These are phyloP conservation scores for Fusarium temperatum DNA, from an alignment of 2,329 filamentous ascomycete genomes.

Conservation along the genomic window DNA sequence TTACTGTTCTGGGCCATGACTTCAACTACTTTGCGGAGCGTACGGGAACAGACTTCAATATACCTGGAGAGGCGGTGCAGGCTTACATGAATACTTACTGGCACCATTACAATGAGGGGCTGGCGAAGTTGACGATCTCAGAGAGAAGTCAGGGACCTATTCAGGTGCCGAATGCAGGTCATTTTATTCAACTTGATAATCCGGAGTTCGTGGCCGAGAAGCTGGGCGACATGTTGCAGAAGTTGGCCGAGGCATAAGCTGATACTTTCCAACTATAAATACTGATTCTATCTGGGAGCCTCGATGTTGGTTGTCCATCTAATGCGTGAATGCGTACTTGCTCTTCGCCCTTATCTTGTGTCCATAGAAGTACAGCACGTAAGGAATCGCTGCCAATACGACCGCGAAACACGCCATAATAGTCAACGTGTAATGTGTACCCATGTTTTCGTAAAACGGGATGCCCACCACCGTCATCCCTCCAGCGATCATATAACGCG, in stretches of 20 bases:
- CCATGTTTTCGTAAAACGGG: conserved; percentile 47
- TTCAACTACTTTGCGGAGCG: conserved; percentile 29
- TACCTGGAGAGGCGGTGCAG: conserved; percentile 49
- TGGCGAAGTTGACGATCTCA: conserved; percentile 54
- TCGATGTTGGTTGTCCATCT: not conserved
- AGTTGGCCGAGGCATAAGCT: not conserved
- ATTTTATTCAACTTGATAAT: conserved; percentile 60
- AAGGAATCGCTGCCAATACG: conserved; percentile 44
- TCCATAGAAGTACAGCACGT: conserved; percentile 41
- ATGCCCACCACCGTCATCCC: conserved; percentile 49
- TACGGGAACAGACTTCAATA: not conserved
- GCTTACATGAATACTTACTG: conserved; percentile 63
- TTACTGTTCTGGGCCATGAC: conserved; percentile 39
- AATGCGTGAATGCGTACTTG: conserved; percentile 21
- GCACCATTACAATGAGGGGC: conserved; percentile 62
- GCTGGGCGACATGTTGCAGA: conserved; percentile 8
- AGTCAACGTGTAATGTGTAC: conserved; percentile 46
- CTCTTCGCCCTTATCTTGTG: conserved; percentile 31
- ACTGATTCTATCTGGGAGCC: not conserved
- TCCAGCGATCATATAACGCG: conserved; percentile 45
- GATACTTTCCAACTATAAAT: too few relatives aligned
- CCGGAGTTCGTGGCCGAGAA: conserved; percentile 54
- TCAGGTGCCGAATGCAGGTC: conserved; percentile 24
- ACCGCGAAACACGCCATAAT: conserved; percentile 45
- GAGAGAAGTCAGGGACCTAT: conserved; percentile 47